phyloP scores from a whole-genome alignment of 2,329 filamentous ascomycete genomes.

The Fusarium newnesense region DNA sequence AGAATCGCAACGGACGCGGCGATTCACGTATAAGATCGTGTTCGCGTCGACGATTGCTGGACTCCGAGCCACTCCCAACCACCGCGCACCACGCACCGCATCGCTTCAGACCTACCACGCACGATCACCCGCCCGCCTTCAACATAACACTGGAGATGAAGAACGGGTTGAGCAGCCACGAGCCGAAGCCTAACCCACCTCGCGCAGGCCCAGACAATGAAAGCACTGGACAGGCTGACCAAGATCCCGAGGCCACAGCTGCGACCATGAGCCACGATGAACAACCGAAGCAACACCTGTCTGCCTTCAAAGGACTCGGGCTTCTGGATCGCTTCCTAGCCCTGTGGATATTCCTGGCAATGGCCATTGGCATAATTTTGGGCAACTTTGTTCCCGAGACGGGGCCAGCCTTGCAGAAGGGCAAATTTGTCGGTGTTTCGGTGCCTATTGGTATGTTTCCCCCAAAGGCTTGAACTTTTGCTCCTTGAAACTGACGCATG shows the following conservation, averaged over 20 bases:
- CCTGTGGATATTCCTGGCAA: constrained; percentile 81
- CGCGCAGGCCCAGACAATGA: background rate
- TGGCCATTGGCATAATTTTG: constrained; percentile 78
- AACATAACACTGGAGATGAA: background rate
- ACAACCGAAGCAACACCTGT: background rate
- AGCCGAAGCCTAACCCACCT: background rate
- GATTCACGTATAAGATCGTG: background rate
- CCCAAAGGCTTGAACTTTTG: background rate
- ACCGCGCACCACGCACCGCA: too few species aligned
- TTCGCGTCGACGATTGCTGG: background rate
- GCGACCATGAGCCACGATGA: background rate
- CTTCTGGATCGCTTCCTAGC: constrained; percentile 71
- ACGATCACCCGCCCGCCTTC: background rate
- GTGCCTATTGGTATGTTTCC: constrained; percentile 70
- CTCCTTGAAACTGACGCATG: background rate
- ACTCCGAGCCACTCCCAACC: background rate
- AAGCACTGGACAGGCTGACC: background rate
- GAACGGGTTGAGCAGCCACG: background rate
- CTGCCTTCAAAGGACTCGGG: background rate
- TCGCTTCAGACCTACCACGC: too few species aligned
- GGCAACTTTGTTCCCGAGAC: constrained; percentile 77
- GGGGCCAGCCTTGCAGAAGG: constrained; percentile 71
- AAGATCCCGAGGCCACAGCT: background rate
- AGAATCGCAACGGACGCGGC: background rate
- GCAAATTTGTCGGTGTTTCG: constrained; percentile 76